Evolutionary conservation across 768 basidiomycete genomes (phyloP), one percentile per base, ranked within the genome.

Genomic region (Hericium erinaceus): DNA sequence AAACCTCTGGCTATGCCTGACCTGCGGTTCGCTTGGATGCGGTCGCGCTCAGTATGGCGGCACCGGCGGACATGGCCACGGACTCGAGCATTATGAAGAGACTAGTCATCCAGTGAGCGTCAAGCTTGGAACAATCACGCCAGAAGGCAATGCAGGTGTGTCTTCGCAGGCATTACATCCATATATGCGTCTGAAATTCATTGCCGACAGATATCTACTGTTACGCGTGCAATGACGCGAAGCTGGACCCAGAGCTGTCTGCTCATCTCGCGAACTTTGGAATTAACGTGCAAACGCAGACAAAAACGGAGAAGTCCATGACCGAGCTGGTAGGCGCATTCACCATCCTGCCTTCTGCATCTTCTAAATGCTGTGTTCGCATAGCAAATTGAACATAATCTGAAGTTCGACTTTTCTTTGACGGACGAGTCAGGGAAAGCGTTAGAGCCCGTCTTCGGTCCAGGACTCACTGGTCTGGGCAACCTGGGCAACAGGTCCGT

Each of bases 261-360:
- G 59, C 66, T 0, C 95, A 98, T 71, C 78, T 98, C 2, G 70
- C 81, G 0, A 78, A 78, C 22, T 97, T 98, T 59, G 94, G 92
- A 0, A 95, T 99, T 69, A 87, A 92, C 59, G 83, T 98, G 1
- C 77, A 80, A 39, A 80, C 78, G 0, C 85, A 90, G 66, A 85
- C 73, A 5, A 98, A 98, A 73, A 98, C 95, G 0, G 93, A 97
- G 69, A 98, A 97, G 73, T 92, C 84, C 57, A 91, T 97, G 85
- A 97, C 95, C 0, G 95, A 99, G 67, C 77, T 99, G 61, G 93
- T 94, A 58, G 33, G 33, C 52, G 82, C 67, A 0, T 13, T 7
- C 18, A 18, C 10, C 7, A 58, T 4, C 26, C n/a, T 39, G 2
- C 33, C 26, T 48, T 22, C 2, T 24, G 55, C 59, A 20, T 59